A percentile compares a stretch with the other conserved stretches of the same genome.
Evolutionary conservation across 768 basidiomycete genomes (phyloP).

Genomic region (Collybiopsis luxurians): DNA sequence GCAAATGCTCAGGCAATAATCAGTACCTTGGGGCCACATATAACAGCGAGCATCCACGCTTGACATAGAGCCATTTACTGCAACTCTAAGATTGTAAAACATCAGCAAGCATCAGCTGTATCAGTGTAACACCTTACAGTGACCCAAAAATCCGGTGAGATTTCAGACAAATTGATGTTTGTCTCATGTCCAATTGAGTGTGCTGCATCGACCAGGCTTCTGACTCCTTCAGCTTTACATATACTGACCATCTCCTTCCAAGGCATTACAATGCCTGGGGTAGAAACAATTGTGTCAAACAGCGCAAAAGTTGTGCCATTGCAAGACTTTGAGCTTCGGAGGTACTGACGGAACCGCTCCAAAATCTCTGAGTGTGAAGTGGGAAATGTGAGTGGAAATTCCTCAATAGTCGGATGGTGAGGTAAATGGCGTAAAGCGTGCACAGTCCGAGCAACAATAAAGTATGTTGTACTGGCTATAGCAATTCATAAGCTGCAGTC

Average conservation of each 20-base stretch:
- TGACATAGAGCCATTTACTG: slow-evolving; percentile 70
- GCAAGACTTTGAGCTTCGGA: slow-evolving; percentile 6
- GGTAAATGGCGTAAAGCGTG: background rate
- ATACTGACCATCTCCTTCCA: slow-evolving; percentile 69
- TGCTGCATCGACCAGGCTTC: slow-evolving; percentile 71
- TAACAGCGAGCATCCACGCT: slow-evolving; percentile 57
- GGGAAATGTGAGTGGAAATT: no score
- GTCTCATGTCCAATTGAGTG: slow-evolving; percentile 75
- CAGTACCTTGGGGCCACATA: slow-evolving; percentile 53
- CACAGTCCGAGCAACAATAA: background rate
- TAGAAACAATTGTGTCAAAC: slow-evolving; percentile 60
- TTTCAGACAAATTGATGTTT: slow-evolving; percentile 52
- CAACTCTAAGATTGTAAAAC: slow-evolving; percentile 45
- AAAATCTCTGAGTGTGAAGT: no score
- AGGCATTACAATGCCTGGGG: slow-evolving; percentile 61
- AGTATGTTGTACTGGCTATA: background rate
- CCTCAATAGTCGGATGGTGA: background rate
- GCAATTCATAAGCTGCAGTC: background rate
- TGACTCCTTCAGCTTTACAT: slow-evolving; percentile 61
- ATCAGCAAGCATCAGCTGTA: background rate
- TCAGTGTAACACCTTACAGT: slow-evolving; percentile 41
- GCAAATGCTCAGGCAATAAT: background rate
- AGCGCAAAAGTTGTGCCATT: slow-evolving; percentile 54
- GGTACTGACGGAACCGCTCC: background rate
- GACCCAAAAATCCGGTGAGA: slow-evolving; percentile 71